Evolutionary conservation across 2,329 filamentous ascomycete species (phyloP).

Genomic region (Fusarium graminum): DNA sequence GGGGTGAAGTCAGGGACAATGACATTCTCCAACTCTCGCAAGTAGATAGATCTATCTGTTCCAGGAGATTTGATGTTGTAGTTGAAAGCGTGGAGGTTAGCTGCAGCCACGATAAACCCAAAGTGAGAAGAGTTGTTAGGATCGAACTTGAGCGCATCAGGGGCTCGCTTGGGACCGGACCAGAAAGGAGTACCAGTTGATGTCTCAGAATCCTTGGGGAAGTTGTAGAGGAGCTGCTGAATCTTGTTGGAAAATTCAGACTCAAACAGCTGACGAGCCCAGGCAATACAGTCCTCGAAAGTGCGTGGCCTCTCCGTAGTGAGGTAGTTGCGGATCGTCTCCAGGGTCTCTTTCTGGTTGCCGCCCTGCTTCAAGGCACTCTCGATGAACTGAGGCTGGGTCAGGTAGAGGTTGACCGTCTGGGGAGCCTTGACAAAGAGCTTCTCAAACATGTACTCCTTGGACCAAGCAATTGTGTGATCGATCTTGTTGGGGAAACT

Average conservation of each 20-base stretch:
- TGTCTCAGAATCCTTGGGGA: conserved; percentile 92
- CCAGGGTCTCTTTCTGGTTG: conserved; percentile 92
- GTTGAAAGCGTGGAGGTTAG: conserved; percentile 96
- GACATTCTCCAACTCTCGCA: conserved; percentile 87
- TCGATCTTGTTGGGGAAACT: conserved; percentile 99
- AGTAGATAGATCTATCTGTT: conserved; percentile 75
- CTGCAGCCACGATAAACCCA: conserved; percentile 86
- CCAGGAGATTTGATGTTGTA: conserved; percentile 93
- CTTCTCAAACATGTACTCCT: conserved; percentile 90
- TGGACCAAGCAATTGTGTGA: conserved; percentile 98
- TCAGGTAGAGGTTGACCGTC: conserved; percentile 93
- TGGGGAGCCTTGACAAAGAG: conserved; percentile 95
- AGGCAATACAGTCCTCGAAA: conserved; percentile 96
- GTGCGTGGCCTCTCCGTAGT: conserved; percentile 91
- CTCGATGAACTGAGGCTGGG: conserved; percentile 90
- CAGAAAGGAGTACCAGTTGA: conserved; percentile 93
- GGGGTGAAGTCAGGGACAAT: conserved; percentile 96
- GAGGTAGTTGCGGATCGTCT: conserved; percentile 89
- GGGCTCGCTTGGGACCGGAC: conserved; percentile 98
- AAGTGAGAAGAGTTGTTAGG: conserved; percentile 86
- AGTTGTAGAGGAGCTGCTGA: conserved; percentile 94
- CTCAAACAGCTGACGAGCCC: conserved; percentile 94
- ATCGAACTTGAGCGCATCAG: conserved; percentile 91
- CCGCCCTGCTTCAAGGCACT: conserved; percentile 90
- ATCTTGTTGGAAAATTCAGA: conserved; percentile 98